Evolutionary conservation across 768 basidiomycete species (phyloP), one percentile per base, ranked within the genome.

Genomic region (Agrocybe chaxingu): DNA sequence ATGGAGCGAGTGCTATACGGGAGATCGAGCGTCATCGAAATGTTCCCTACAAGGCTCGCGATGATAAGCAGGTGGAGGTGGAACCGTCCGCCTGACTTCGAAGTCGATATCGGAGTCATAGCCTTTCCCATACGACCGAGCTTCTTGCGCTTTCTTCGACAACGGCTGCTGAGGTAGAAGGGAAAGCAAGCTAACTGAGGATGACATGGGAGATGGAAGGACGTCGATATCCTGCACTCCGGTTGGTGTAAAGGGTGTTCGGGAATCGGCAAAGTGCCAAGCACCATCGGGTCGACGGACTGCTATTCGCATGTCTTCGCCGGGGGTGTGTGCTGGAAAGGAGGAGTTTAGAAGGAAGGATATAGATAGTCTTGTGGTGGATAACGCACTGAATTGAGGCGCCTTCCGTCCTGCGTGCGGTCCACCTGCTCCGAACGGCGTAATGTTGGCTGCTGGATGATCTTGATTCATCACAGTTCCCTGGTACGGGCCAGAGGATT

Each of bases 301-400:
- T 1, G 81, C 81, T 35, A 81, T 76, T 16, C 81, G 80, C 81
- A 84, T 82, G 61, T 78, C 75, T 50, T 68, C 61, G 9, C 80
- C 80, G 0, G 80, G 79, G 13, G 62, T 72, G 55, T 78, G 79
- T 33, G 70, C 81, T 82, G 30, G 24, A 37, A 42, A 50, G 3
- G 33, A 1, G 32, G 12, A 35, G 13, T 36, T 33, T 5, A 33
- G 12, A 31, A 31, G 55, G 7, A 52, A 16, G 4, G 24, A 35
- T 29, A 47, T n/a, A 29, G 35, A 30, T 35, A n/a, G 19, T 40
- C 7, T 47, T 38, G 13, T 13, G 32, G 24, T 34, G 24, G 7
- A 30, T 3, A 42, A 67, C 73, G 45, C 47, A 78, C 76, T 63
- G 47, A 72, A 77, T 42, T 64, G 63, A 8, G 74, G 76, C 7